These are phyloP conservation scores for Tolypocladium ovalisporum DNA, from an alignment of 2,329 filamentous ascomycete genomes.

Conservation along the genomic window DNA sequence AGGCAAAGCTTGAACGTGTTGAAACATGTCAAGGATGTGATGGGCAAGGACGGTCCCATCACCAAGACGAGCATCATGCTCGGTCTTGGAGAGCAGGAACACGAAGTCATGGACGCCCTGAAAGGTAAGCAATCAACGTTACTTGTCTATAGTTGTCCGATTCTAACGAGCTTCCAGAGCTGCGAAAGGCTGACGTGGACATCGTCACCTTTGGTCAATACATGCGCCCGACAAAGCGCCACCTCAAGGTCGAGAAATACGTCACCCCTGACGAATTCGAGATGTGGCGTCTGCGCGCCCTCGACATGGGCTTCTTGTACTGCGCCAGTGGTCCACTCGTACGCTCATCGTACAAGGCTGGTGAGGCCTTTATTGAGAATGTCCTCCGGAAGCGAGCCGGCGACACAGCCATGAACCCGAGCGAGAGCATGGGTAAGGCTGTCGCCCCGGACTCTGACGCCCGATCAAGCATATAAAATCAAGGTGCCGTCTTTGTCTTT, in stretches of 20 bases:
- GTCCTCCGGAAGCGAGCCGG: slow-evolving; percentile 73
- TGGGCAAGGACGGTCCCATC: slow-evolving; percentile 59
- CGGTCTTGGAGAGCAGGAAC: slow-evolving; percentile 83
- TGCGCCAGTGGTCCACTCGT: slow-evolving; percentile 90
- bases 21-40: slow-evolving; percentile 67
- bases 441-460: slow-evolving; percentile 25
- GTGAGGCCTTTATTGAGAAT: slow-evolving; percentile 98
- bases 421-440: slow-evolving; percentile 24
- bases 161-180: slow-evolving; percentile 35
- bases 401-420: slow-evolving; percentile 22
- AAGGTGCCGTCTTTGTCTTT: background rate
- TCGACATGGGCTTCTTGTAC: slow-evolving; percentile 95
- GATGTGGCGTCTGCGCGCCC: slow-evolving; percentile 75
- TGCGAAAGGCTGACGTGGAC: slow-evolving; percentile 73
- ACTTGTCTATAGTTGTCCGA: too few relatives aligned
- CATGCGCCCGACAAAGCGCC: slow-evolving; percentile 96
- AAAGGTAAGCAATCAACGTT: slow-evolving; percentile 36
- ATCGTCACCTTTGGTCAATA: slow-evolving; percentile 99
- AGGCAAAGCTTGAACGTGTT: slow-evolving; percentile 74
- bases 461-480: slow-evolving; percentile 10
- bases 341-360: slow-evolving; percentile 92
- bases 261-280: slow-evolving; percentile 88
- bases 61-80: slow-evolving; percentile 99
- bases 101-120: slow-evolving; percentile 71
- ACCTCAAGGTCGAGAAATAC: slow-evolving; percentile 95